Percentiles rank a stretch among this genome's conserved stretches.
phyloP scores from a whole-genome alignment of 306 rosid genomes.

The Citrullus colocynthis region DNA sequence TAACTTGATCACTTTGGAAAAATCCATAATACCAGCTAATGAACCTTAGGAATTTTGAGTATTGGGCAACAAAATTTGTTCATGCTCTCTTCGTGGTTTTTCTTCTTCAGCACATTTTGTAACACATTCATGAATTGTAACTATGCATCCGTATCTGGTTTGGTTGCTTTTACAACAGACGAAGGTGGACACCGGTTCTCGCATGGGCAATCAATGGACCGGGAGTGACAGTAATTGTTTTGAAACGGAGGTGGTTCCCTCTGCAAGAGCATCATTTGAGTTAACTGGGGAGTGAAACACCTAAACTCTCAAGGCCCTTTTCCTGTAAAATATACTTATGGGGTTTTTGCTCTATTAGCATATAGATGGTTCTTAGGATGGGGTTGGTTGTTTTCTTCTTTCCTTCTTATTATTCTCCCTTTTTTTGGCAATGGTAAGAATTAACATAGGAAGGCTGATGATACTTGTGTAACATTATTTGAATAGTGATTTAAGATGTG shows the following conservation, averaged over 20 bases:
- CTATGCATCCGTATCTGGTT: not conserved
- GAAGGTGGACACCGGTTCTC: slow-evolving; percentile 46
- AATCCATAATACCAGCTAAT: not conserved
- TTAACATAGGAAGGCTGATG: slow-evolving; percentile 30
- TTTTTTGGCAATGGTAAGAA: slow-evolving; percentile 15
- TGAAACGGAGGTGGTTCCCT: not conserved
- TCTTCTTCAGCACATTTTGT: not conserved
- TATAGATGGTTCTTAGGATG: slow-evolving; percentile 25
- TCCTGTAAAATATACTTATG: slow-evolving; percentile 30
- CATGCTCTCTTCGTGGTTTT: not conserved
- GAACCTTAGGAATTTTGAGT: not conserved
- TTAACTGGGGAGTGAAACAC: slow-evolving; percentile 12
- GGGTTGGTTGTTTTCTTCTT: slow-evolving; percentile 17
- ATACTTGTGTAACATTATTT: slow-evolving; percentile 32
- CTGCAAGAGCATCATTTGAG: slow-evolving; percentile 7
- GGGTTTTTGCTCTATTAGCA: slow-evolving; percentile 19
- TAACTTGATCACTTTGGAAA: not conserved
- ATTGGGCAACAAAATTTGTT: not conserved
- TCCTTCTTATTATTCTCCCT: not conserved
- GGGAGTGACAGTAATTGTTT: slow-evolving; percentile 10
- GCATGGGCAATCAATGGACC: slow-evolving; percentile 37
- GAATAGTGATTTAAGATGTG: slow-evolving; percentile 26
- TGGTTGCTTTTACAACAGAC: slow-evolving; percentile 29
- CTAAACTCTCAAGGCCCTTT: slow-evolving; percentile 6
- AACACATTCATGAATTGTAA: not conserved